These are phyloP conservation scores for Venturia oleaginea DNA, from an alignment of 2,329 filamentous ascomycete species.

Conservation along the genomic window DNA sequence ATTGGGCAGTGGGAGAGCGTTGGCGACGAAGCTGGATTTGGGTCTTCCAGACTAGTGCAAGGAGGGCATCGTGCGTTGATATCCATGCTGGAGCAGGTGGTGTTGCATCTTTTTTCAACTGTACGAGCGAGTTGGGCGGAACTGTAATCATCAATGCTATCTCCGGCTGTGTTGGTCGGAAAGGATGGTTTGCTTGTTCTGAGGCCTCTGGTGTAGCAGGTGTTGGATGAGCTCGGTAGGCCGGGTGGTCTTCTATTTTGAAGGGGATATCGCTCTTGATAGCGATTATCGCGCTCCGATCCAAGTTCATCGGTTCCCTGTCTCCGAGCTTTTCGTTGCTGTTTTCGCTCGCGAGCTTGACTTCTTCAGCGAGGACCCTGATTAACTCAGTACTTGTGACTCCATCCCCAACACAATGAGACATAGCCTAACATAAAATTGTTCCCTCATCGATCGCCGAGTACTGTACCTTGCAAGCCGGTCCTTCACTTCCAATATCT, in stretches of 20 bases:
- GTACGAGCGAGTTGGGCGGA: not conserved
- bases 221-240: not conserved
- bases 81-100: constrained; percentile 7
- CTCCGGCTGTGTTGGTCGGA: constrained; percentile 1
- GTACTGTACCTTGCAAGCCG: constrained; percentile 9
- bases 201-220: not conserved
- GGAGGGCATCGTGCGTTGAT: constrained; percentile 12
- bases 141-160: constrained; percentile 1
- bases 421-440: constrained; percentile 9
- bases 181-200: not conserved
- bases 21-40: constrained; percentile 1
- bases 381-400: constrained; percentile 7
- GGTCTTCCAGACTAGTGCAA: constrained; percentile 8
- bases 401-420: constrained; percentile 13
- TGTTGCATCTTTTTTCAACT: constrained; percentile 4
- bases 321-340: not conserved
- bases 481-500: constrained; percentile 7
- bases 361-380: constrained; percentile 6
- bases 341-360: not conserved
- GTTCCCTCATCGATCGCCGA: constrained; percentile 7
- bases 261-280: constrained; percentile 5
- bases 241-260: constrained; percentile 9
- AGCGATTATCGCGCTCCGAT: not conserved
- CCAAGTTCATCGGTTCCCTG: not conserved
- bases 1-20: not conserved